Conservation (phyloP, 2,329 filamentous ascomycete species). For the Fusarium siculi region DNA sequence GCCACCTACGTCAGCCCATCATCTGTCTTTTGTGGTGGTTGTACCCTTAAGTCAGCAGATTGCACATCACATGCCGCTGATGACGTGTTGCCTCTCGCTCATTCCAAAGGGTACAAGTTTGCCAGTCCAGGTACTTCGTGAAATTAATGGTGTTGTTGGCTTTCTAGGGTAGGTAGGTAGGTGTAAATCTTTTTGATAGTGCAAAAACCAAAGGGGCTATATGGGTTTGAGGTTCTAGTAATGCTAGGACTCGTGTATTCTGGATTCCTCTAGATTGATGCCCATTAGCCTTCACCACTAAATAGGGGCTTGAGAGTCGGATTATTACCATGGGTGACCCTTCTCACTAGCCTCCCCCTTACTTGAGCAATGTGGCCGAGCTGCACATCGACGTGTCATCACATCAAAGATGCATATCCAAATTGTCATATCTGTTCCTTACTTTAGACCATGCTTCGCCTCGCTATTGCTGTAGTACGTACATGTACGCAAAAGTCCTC, state of each 20-base stretch:
- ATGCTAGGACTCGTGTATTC: neutral
- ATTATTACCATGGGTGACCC: neutral
- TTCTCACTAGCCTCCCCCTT: neutral
- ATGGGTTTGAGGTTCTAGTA: neutral
- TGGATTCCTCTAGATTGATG: neutral
- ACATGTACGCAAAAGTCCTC: neutral
- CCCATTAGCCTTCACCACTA: neutral
- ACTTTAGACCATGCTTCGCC: constrained; percentile 13
- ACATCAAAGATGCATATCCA: neutral
- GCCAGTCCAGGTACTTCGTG: neutral
- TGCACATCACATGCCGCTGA: constrained; percentile 1
- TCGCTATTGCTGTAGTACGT: constrained; percentile 9
- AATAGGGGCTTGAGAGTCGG: too few relatives aligned
- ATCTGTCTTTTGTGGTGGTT: constrained; percentile 8
- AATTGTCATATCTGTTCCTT: neutral
- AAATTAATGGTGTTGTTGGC: neutral
- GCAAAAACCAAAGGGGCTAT: neutral
- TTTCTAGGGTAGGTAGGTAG: neutral
- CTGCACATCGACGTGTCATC: neutral
- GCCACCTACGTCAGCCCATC: constrained; percentile 25
- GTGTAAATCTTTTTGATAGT: neutral
- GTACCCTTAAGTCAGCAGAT: constrained; percentile 14
- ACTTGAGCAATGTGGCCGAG: neutral
- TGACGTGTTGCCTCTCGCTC: neutral
- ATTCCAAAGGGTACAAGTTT: neutral